These are phyloP conservation scores for Fusarium continuum DNA, from an alignment of 2,329 filamentous ascomycete species.

Conservation along the genomic window DNA sequence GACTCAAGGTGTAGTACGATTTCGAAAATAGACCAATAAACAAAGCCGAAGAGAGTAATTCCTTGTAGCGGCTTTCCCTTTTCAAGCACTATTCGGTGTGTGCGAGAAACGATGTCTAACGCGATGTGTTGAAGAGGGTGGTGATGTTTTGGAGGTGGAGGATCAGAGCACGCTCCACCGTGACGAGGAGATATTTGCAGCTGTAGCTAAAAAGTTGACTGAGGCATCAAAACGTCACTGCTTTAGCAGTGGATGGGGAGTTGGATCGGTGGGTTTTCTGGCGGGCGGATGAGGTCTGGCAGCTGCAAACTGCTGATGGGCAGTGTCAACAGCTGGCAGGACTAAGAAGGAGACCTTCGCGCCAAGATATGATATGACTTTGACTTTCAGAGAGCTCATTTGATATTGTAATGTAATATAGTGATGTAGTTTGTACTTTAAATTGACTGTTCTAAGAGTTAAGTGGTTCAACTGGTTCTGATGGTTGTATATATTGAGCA, in stretches of 20 bases:
- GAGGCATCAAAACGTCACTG: not conserved
- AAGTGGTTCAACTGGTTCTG: too few species aligned
- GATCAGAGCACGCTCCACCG: not conserved
- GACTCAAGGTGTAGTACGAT: not conserved
- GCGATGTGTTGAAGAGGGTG: not conserved
- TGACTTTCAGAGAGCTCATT: too few species aligned
- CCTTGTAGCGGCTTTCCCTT: not conserved
- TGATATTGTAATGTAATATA: too few species aligned
- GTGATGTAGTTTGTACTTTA: too few species aligned
- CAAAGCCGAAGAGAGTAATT: not conserved
- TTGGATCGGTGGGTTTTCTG: not conserved
- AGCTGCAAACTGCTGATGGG: constrained; percentile 3
- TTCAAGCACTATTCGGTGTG: constrained; percentile 1
- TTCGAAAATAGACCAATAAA: not conserved
- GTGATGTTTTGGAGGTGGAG: not conserved
- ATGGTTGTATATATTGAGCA: too few species aligned
- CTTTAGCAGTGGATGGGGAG: not conserved
- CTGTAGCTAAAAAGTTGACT: not conserved
- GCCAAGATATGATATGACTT: too few species aligned
- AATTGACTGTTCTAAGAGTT: too few species aligned
- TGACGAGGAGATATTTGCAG: not conserved
- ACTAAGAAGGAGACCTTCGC: too few species aligned
- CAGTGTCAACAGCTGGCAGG: constrained; percentile 21
- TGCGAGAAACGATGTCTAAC: constrained; percentile 7
- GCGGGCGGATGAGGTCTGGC: not conserved